These are phyloP conservation scores for Tylopilus felleus DNA, from an alignment of 768 basidiomycete species.

Conservation along the genomic window DNA sequence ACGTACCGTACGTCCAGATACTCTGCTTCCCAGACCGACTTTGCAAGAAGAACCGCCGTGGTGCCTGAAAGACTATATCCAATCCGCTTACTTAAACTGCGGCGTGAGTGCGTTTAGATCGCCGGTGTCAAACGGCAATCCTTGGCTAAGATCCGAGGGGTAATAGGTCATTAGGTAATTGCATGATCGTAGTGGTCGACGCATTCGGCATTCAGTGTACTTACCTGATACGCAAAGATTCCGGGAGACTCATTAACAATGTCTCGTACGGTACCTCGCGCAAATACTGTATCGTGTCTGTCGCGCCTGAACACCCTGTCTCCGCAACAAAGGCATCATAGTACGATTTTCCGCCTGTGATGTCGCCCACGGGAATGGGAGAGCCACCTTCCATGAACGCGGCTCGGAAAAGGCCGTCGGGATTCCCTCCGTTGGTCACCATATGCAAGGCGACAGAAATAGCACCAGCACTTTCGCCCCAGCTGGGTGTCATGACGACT, in stretches of 20 bases:
- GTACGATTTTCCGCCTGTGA: slow-evolving; percentile 20
- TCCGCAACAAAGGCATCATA: slow-evolving; percentile 31
- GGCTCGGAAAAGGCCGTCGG: slow-evolving; percentile 9
- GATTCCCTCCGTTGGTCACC: slow-evolving; percentile 22
- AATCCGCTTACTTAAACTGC: slow-evolving; percentile 50
- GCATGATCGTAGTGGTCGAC: slow-evolving; percentile 24
- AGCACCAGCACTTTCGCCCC: slow-evolving; percentile 40
- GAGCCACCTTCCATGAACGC: slow-evolving; percentile 43
- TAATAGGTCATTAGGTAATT: slow-evolving; percentile 33
- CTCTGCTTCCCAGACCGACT: slow-evolving; percentile 36
- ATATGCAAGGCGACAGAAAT: slow-evolving; percentile 30
- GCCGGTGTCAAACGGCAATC: slow-evolving; percentile 55
- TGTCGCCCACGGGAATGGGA: slow-evolving; percentile 23
- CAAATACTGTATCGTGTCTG: slow-evolving; percentile 34
- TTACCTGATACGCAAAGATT: slow-evolving; percentile 7
- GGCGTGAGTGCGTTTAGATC: slow-evolving; percentile 41
- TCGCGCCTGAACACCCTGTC: slow-evolving; percentile 27
- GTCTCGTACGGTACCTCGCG: slow-evolving; percentile 28
- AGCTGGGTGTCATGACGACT: slow-evolving; percentile 14
- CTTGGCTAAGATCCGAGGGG: slow-evolving; percentile 38
- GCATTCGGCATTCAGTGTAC: slow-evolving; percentile 26
- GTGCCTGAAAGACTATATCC: slow-evolving; percentile 48
- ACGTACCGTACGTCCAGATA: slow-evolving; percentile 34
- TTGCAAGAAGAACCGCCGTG: slow-evolving; percentile 45
- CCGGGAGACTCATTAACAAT: slow-evolving; percentile 28